phyloP scores from a whole-genome alignment of 176 grass and related monocot species.

The Aegilops umbellulata region DNA sequence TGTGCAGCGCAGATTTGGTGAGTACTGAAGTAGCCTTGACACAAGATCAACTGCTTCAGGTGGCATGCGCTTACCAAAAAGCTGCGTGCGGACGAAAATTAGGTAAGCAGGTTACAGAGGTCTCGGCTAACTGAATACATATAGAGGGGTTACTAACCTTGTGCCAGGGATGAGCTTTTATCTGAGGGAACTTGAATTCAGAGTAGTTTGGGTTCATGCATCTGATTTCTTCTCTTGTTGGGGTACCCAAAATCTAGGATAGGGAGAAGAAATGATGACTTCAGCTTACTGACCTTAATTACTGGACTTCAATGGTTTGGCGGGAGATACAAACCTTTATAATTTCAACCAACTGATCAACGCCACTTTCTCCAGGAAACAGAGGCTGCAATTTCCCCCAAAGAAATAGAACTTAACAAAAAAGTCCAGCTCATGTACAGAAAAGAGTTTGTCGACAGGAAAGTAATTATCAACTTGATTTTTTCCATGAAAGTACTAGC shows the following conservation, averaged over 20 bases:
- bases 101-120: neutral
- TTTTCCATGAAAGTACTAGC: neutral
- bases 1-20: constrained; percentile 87
- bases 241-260: constrained; percentile 86
- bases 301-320: neutral
- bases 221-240: constrained; percentile 96
- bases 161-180: constrained; percentile 98
- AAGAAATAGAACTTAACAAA: neutral
- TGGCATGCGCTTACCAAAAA: constrained; percentile 86
- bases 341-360: constrained; percentile 97
- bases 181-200: constrained; percentile 91
- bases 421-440: neutral
- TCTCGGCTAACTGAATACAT: neutral
- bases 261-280: neutral
- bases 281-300: constrained; percentile 7
- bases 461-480: neutral
- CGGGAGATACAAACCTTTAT: constrained; percentile 68
- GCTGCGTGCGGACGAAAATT: constrained; percentile 33
- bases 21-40: constrained; percentile 91
- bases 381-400: constrained; percentile 55
- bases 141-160: constrained; percentile 54
- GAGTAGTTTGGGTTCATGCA: constrained; percentile 97
- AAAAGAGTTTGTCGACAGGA: neutral
- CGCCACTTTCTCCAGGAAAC: constrained; percentile 92
- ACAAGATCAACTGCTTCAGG: constrained; percentile 91